These are phyloP conservation scores for Ceratobasidium sp. DNA, from an alignment of 1,284 basidiomycete genomes.

Conservation along the genomic window DNA sequence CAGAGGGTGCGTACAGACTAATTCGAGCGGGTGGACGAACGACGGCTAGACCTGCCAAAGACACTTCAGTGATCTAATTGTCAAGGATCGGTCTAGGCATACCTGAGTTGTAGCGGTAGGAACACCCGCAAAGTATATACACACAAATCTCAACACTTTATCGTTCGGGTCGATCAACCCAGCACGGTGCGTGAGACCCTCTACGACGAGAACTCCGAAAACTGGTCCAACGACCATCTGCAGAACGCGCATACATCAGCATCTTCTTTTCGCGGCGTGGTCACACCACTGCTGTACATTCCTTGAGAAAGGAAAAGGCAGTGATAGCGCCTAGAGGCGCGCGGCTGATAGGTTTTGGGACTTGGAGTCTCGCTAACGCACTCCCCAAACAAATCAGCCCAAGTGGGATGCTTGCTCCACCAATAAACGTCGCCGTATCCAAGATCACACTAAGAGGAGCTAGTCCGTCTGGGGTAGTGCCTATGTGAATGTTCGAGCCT, in stretches of 20 bases:
- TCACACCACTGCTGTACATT: neutral
- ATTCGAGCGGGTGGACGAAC: no score
- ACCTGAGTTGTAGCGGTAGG: conserved; percentile 75
- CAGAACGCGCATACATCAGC: conserved; percentile 18
- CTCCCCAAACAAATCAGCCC: conserved; percentile 81
- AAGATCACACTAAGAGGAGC: conserved; percentile 79
- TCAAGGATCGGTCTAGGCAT: no score
- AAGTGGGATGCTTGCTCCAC: conserved; percentile 78
- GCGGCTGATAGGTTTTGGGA: conserved; percentile 62
- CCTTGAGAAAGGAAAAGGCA: conserved; percentile 70
- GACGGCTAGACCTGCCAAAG: no score
- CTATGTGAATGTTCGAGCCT: conserved; percentile 61
- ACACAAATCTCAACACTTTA: conserved; percentile 75
- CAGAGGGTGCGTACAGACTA: no score
- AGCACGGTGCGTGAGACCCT: conserved; percentile 62
- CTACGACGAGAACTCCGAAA: conserved; percentile 73
- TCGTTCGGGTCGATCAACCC: conserved; percentile 69
- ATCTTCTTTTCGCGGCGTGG: neutral
- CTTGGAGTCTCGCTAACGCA: conserved; percentile 74
- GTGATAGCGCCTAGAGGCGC: conserved; percentile 77
- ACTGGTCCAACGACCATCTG: conserved; percentile 75
- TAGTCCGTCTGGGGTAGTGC: conserved; percentile 77
- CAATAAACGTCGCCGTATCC: conserved; percentile 77
- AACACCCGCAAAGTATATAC: conserved; percentile 76
- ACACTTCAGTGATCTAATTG: no score